phyloP scores from a whole-genome alignment of 495 filamentous ascomycete genomes.

The Aspergillus leporis region DNA sequence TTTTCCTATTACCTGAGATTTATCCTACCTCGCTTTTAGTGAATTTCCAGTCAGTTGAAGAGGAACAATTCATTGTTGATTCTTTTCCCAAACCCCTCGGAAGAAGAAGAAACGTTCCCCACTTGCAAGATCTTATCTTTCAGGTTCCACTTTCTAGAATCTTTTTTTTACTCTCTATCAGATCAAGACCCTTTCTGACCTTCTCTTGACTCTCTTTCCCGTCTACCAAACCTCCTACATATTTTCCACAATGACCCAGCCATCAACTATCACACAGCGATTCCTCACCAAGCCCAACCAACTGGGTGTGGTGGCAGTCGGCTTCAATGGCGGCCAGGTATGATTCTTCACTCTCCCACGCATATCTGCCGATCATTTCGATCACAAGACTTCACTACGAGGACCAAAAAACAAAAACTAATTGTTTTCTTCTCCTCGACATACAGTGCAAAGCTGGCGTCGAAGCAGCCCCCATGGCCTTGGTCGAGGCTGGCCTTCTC shows the following conservation, averaged over 20 bases:
- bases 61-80: neutral
- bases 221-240: conserved; percentile 8
- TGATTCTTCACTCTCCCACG: conserved; percentile 19
- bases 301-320: conserved; percentile 90
- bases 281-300: conserved; percentile 79
- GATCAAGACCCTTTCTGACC: conserved; percentile 9
- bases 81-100: neutral
- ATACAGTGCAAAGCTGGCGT: conserved; percentile 84
- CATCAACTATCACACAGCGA: conserved; percentile 73
- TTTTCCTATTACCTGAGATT: neutral
- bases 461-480: conserved; percentile 86
- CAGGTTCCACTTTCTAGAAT: conserved; percentile 17
- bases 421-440: neutral
- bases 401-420: neutral
- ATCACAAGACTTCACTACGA: neutral
- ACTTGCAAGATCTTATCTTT: conserved; percentile 14
- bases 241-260: conserved; percentile 57
- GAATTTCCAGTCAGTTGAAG: neutral
- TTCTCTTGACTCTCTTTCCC: conserved; percentile 17
- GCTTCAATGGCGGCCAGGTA: conserved; percentile 97
- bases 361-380: conserved; percentile 14
- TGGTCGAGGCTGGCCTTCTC: conserved; percentile 88
- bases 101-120: neutral
- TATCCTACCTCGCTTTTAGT: neutral
- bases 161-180: conserved; percentile 17